Base-by-base conservation (phyloP, 2,329 filamentous ascomycete species). In the Penicillium sp. region DNA sequence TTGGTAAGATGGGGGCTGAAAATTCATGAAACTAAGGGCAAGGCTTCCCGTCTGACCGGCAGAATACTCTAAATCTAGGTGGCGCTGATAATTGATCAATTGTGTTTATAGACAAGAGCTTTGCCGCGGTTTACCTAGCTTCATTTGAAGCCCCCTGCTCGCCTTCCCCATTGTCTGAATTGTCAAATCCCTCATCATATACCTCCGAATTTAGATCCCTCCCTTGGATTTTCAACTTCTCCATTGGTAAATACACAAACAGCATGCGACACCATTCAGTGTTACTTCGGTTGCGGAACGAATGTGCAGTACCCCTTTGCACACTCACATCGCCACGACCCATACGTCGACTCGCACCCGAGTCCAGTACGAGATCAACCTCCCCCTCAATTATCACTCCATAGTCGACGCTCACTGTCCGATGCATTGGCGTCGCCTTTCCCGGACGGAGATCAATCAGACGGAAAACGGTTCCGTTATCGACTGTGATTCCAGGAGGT, bases 131-230 rank as follows among this genome's bases (percentile, higher is more conserved):
- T 23, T 32, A 23, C 23, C n/a, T 25, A 16, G 23, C 31, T 25
- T n/a, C 16, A 44, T 12, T 23, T 7, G n/a, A 7, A 35, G 3
- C 25, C 31, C 10, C 35, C n/a, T 39, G 18, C 12, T 18, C 4
- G n/a, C 16, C 27, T 23, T 37, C n/a, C 13, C 23, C 12, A 9
- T 39, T 18, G n/a, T 48, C 55, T 4, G 52, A 18, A 6, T 56
- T 42, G 18, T 66, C 61, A 56, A 63, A 67, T 3, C 49, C 55
- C 37, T 65, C 64, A 50, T 66, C 60, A 52, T 71, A 70, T 27
- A 68, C 59, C 46, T 70, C 68, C 18, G 82, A 79, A 27, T 81
- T 78, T 65, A 87, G 65, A 63, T 86, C 83, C 59, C 78, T 77
- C 16, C 69, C 71, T 12, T 86, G 72, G 44, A 79, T 73, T 3